Evolutionary conservation across 441 rosid genomes (phyloP).

Genomic region (Mallotus repandus): DNA sequence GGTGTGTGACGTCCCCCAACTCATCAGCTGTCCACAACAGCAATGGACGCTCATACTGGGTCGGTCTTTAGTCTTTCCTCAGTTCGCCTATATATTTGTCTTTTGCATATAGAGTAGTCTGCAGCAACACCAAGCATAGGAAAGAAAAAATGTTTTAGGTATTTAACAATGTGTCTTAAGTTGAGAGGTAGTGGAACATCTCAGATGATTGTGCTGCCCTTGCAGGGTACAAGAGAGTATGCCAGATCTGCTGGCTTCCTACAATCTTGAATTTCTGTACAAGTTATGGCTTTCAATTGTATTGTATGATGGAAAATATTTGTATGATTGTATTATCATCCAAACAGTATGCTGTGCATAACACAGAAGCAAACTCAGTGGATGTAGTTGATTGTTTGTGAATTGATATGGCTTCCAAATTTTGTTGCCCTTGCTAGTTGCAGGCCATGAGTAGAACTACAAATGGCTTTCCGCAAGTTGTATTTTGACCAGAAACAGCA

Average conservation of each 20-base stretch:
- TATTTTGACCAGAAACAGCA: too few relatives aligned
- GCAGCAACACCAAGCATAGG: neutral
- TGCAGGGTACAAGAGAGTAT: neutral
- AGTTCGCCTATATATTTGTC: neutral
- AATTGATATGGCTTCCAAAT: neutral
- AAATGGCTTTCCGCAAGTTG: too few relatives aligned
- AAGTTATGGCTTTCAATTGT: neutral
- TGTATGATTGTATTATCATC: neutral
- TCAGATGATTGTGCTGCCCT: neutral
- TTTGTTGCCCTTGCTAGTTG: neutral
- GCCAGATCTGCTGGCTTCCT: neutral
- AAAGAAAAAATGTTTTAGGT: neutral
- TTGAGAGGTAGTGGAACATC: neutral
- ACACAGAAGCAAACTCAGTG: neutral
- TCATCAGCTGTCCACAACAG: slow-evolving; percentile 76
- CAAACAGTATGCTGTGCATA: neutral
- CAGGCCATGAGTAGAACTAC: too few relatives aligned
- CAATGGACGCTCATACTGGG: slow-evolving; percentile 96
- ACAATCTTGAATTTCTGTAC: neutral
- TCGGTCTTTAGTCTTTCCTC: slow-evolving; percentile 38
- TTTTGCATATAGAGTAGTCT: neutral
- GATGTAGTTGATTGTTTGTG: neutral
- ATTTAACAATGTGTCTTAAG: neutral
- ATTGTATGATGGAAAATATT: neutral
- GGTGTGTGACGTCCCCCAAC: slow-evolving; percentile 75